Evolutionary conservation across 2,329 filamentous ascomycete species (phyloP).

Genomic region (Sclerotinia glacialis): DNA sequence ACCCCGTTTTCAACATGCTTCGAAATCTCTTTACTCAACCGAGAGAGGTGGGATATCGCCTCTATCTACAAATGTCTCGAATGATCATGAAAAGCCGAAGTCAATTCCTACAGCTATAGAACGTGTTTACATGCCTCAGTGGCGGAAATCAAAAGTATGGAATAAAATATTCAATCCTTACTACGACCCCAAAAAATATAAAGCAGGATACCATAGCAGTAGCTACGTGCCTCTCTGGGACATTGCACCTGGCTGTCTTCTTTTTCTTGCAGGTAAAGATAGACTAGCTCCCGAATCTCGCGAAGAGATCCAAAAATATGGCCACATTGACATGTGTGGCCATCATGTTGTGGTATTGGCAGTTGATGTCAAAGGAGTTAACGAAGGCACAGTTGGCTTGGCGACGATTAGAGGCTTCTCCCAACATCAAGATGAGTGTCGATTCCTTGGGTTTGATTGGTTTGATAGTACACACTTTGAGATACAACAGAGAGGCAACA

Average conservation of each 20-base stretch:
- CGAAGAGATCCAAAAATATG: background rate
- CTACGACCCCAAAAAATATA: background rate
- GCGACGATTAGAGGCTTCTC: background rate
- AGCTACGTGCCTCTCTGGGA: slow-evolving; percentile 20
- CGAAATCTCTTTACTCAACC: background rate
- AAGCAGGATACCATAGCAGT: rapidly evolving
- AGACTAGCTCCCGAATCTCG: background rate
- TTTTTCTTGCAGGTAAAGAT: background rate
- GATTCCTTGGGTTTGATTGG: background rate
- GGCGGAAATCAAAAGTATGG: slow-evolving; percentile 19
- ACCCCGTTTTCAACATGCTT: background rate
- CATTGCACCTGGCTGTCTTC: slow-evolving; percentile 13
- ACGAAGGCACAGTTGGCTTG: background rate
- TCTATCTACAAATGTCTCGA: background rate
- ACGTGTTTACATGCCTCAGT: background rate
- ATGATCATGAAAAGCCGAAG: background rate
- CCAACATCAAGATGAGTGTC: background rate
- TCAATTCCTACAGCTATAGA: background rate
- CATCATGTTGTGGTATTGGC: slow-evolving; percentile 11
- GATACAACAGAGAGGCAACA: background rate
- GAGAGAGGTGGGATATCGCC: background rate
- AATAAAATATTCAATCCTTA: slow-evolving; percentile 10
- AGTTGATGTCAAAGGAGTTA: background rate
- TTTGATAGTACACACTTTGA: slow-evolving; percentile 2
- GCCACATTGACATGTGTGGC: background rate